A percentile compares a stretch with the other conserved stretches of the same genome.
These are phyloP conservation scores for Lactarius deliciosus DNA, from an alignment of 768 basidiomycete species.

Conservation along the genomic window DNA sequence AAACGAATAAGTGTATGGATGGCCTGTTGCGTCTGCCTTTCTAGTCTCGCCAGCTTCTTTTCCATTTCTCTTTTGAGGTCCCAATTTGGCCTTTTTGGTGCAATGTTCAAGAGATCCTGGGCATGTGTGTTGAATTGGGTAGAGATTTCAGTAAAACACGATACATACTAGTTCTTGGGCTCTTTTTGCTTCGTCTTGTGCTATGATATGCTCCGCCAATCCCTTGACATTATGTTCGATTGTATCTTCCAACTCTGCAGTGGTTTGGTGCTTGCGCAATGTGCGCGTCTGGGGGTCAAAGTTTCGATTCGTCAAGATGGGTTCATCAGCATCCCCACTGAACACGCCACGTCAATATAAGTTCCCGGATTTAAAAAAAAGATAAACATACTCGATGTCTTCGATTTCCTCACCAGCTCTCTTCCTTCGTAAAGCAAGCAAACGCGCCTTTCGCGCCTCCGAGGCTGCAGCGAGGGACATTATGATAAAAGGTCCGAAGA, in stretches of 20 bases:
- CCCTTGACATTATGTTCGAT: constrained; percentile 85
- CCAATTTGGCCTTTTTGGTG: constrained; percentile 96
- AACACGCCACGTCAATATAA: constrained; percentile 1
- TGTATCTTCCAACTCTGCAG: constrained; percentile 69
- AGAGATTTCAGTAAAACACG: constrained; percentile 8
- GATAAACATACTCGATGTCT: constrained; percentile 44
- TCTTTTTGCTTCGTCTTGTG: constrained; percentile 81
- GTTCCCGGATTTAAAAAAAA: not conserved
- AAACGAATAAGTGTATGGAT: constrained; percentile 91
- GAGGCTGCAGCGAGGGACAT: constrained; percentile 77
- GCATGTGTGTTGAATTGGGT: constrained; percentile 23
- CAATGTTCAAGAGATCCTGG: constrained; percentile 95
- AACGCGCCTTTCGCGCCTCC: constrained; percentile 77
- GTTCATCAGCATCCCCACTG: constrained; percentile 36
- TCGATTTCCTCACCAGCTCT: constrained; percentile 58
- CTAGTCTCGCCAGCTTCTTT: constrained; percentile 84
- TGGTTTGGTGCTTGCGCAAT: constrained; percentile 64
- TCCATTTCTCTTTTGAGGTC: constrained; percentile 93
- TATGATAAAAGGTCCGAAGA: constrained; percentile 10
- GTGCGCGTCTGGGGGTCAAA: constrained; percentile 89
- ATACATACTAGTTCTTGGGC: constrained; percentile 80
- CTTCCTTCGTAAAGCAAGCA: constrained; percentile 71
- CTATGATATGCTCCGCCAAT: constrained; percentile 79
- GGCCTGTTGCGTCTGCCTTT: constrained; percentile 87
- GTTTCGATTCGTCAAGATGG: constrained; percentile 70